Base-by-base conservation (phyloP, 495 filamentous ascomycete species). In the Staphylotrichum longicolle region DNA sequence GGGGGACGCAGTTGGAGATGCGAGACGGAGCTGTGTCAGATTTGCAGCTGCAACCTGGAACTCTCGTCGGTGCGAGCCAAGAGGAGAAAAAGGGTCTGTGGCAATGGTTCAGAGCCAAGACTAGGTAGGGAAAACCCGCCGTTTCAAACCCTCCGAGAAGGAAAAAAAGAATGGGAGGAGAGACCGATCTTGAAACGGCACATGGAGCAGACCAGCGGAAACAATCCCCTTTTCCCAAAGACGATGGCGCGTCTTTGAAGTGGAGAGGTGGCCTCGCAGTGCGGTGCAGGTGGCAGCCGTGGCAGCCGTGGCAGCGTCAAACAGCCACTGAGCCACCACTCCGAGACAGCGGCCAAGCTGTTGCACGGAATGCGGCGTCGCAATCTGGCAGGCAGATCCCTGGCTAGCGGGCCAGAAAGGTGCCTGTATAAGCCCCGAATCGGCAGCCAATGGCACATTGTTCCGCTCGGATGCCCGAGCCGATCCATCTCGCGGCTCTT, bases 201-300 rank as follows among this genome's bases (percentile, higher is more conserved):
- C 54, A 37, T 11, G 4, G 33, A 41, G 9, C 45, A n/a, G 33
- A 33, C 11, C 3, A 6, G 32, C 9, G n/a, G 4, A n/a, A 50
- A 14, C n/a, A 39, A 10, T 37, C 33, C 45, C 32, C 46, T 33
- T 58, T 51, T 20, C 12, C 34, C 34, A 3, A 50, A n/a, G 7
- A 33, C 5, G 45, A 49, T 32, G 44, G n/a, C n/a, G 12, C n/a
- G 9, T 40, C 34, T 39, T 39, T 58, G 37, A 58, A 33, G 57
- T 58, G 57, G 55, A 58, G 57, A 58, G 57, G 57, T 58, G 57
- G 57, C 57, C 57, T 58, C 20, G 20, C 20, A 27, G 20, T 27
- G 20, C 20, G 20, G 20, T 44, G 55, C 35, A 15, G n/a, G 9
- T 54, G 9, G 35, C 51, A 52, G 14, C 11, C 20, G 20, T 27